Conservation (phyloP, 2,329 filamentous ascomycete species). For the Talaromyces funiculosus region DNA sequence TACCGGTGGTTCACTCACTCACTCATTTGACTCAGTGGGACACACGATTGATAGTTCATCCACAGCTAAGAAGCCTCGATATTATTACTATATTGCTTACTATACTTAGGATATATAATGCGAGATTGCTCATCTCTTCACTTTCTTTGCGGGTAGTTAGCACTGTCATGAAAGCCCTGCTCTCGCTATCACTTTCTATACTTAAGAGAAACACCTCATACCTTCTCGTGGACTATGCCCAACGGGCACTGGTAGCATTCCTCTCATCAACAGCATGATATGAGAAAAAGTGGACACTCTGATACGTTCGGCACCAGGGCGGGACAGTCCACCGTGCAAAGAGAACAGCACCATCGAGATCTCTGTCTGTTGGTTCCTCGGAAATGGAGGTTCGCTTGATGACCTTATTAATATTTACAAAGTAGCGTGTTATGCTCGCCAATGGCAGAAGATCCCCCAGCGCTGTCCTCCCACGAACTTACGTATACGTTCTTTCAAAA, state of each 20-base stretch:
- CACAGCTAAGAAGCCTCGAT: not conserved
- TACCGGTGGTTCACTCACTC: not conserved
- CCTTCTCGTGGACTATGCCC: not conserved
- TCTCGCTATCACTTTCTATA: not conserved
- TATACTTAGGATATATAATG: too few relatives aligned
- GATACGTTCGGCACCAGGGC: not conserved
- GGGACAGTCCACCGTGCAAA: not conserved
- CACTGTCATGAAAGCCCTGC: not conserved
- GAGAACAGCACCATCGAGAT: not conserved
- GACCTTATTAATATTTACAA: too few relatives aligned
- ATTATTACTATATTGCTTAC: not conserved
- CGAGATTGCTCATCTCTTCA: not conserved
- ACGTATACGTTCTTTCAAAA: not conserved
- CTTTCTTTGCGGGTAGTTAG: not conserved
- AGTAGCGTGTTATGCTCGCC: not conserved
- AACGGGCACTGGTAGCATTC: not conserved
- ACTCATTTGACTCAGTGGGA: slow-evolving; percentile 1
- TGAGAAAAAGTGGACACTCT: not conserved
- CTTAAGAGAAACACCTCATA: not conserved
- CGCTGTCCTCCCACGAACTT: not conserved
- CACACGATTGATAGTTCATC: not conserved
- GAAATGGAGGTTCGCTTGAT: not conserved
- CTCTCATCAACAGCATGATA: not conserved
- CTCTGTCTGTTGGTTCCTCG: not conserved
- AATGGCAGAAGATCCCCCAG: not conserved